phyloP scores from a whole-genome alignment of 108 stramenopile species.

The Aurantiochytrium sp. region DNA sequence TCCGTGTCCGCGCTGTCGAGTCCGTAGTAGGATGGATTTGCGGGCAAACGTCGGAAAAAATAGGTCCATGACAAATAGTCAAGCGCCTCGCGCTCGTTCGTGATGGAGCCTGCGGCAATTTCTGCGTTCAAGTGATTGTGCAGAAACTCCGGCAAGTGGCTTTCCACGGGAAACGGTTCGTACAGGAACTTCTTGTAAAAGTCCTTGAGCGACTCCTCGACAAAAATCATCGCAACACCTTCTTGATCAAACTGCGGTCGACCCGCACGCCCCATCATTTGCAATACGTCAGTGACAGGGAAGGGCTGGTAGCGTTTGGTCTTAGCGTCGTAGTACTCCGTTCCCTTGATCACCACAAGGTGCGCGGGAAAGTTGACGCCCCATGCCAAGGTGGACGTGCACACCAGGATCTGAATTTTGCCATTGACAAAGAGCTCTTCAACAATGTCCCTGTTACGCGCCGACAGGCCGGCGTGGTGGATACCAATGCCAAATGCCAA shows the following conservation, averaged over 20 bases:
- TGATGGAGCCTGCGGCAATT: constrained; percentile 71
- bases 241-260: constrained; percentile 89
- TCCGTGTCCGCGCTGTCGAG: constrained; percentile 54
- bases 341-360: constrained; percentile 90
- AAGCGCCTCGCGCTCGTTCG: constrained; percentile 60
- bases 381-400: constrained; percentile 77
- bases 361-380: constrained; percentile 96
- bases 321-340: constrained; percentile 97
- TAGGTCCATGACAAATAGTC: constrained; percentile 96
- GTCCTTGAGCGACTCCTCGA: constrained; percentile 84
- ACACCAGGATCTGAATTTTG: constrained; percentile 87
- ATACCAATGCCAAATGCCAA: constrained; percentile 92
- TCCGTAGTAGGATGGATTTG: constrained; percentile 92
- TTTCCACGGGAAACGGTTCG: constrained; percentile 99
- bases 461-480: constrained; percentile 82
- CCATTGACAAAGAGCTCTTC: constrained; percentile 78
- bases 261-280: constrained; percentile 98
- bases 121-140: constrained; percentile 94
- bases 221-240: constrained; percentile 87
- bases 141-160: constrained; percentile 65
- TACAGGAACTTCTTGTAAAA: constrained; percentile 94
- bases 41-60: constrained; percentile 75
- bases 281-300: constrained; percentile 94
- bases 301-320: constrained; percentile 85
- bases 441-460: constrained; percentile 66